Percentiles rank a stretch among this genome's conserved stretches.
phyloP scores from a whole-genome alignment of 2,329 filamentous ascomycete genomes.

The Colletotrichum caudatum region DNA sequence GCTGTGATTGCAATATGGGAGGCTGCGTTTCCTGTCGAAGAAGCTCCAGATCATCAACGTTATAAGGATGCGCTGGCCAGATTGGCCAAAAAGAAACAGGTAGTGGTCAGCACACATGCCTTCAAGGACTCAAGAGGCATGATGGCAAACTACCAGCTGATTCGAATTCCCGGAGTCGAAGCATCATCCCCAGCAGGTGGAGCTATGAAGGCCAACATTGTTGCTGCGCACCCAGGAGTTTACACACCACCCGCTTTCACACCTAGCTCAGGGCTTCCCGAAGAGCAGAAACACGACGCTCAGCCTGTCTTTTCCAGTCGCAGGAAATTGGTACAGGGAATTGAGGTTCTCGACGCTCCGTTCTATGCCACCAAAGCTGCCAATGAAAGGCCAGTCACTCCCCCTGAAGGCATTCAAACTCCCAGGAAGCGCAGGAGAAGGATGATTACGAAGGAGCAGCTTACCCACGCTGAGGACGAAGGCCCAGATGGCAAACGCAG shows the following conservation, averaged over 20 bases:
- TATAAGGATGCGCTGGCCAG: conserved; percentile 55
- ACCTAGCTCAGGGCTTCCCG: conserved; percentile 43
- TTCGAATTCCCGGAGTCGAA: conserved; percentile 57
- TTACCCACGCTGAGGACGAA: conserved; percentile 32
- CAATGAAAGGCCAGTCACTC: conserved; percentile 26
- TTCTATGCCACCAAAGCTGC: conserved; percentile 55
- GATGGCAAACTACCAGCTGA: conserved; percentile 58
- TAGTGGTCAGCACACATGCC: conserved; percentile 58
- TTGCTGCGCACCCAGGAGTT: conserved; percentile 55
- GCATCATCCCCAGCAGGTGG: conserved; percentile 57
- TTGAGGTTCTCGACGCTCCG: conserved; percentile 64
- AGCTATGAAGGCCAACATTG: conserved; percentile 60
- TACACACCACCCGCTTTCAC: conserved; percentile 56
- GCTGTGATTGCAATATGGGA: conserved; percentile 60
- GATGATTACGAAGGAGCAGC: conserved; percentile 34
- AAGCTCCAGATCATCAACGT: conserved; percentile 55
- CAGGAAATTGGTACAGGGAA: conserved; percentile 53
- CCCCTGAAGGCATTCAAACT: conserved; percentile 23
- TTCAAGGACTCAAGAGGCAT: conserved; percentile 57
- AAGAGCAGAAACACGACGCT: conserved; percentile 41
- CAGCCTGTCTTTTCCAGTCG: conserved; percentile 42
- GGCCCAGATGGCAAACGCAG: conserved; percentile 27
- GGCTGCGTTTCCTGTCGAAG: conserved; percentile 54
- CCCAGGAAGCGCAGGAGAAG: conserved; percentile 35
- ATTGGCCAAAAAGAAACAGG: conserved; percentile 51